Base-by-base conservation (phyloP, 192 early-diverging fungal genomes). In the Coemansia aciculifera region DNA sequence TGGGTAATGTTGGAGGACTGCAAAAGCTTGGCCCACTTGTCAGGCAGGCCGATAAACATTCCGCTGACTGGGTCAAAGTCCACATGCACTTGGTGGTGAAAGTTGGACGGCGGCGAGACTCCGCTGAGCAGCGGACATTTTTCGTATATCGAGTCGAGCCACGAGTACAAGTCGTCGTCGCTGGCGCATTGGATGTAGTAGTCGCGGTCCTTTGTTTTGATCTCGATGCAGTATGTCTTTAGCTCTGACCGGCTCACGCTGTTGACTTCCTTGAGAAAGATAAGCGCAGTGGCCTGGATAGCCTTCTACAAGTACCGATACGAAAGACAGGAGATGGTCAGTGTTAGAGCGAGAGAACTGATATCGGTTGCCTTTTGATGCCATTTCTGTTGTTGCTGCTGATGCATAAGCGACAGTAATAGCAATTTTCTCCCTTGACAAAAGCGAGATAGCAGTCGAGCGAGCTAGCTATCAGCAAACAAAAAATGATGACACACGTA, bases 91-190 rank as follows among this genome's bases (percentile, higher is more conserved):
- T 86, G 78, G 62, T 87, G 86, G 69, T 85, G 83, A 66, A 87
- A 87, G 73, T 85, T 79, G 31, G 85, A 85, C 9, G 86, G 86
- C 46, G 72, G 73, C 43, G 86, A 85, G 13, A 87, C 82, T 29
- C 71, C 74, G 67, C 77, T 79, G 43, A 80, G 71, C 44, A 79
- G 54, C 42, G 79, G 77, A 52, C 78, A 82, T 57, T 76, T 79
- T 62, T 91, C 91, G 83, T 98, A 98, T 75, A 99, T 93, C 72
- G 94, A 92, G 71, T 99, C 96, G 88, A 98, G 94, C 98, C 98
- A 99, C 49, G 90, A 90, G 76, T 99, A 99, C 32, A 99, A 85
- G 74, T 99, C 96, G 73, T 96, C 93, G 76, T 99, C 98, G 71
- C 88, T 94, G 73, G 91, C 93, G 75, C 94, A 96, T 10, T 94